Evolutionary conservation across 371 early-diverging fungal genomes (phyloP).

Genomic region (Haplosporangium sp.): DNA sequence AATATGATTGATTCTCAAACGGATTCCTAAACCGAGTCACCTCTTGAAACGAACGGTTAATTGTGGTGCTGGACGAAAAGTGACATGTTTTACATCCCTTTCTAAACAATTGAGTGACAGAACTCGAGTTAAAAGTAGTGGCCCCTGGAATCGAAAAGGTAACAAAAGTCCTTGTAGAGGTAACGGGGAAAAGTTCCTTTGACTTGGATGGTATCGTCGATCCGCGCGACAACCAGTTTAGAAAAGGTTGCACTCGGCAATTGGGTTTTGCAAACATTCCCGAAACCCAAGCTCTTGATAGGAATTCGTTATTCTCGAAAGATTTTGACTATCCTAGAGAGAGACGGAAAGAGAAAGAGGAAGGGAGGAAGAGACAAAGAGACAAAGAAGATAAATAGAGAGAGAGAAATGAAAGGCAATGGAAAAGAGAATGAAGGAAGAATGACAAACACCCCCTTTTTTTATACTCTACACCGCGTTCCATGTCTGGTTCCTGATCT

Average conservation of each 20-base stretch:
- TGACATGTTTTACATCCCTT: neutral
- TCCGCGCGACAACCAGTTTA: neutral
- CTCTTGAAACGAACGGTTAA: neutral
- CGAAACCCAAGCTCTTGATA: neutral
- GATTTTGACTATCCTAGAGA: neutral
- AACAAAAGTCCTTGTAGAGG: neutral
- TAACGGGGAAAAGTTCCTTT: neutral
- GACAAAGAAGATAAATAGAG: neutral
- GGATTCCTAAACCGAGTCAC: neutral
- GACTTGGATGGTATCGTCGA: neutral
- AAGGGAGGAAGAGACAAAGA: neutral
- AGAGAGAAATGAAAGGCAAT: neutral
- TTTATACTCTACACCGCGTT: too few species aligned
- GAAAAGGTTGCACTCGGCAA: neutral
- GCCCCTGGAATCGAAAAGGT: neutral
- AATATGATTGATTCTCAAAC: neutral
- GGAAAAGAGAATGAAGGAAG: neutral
- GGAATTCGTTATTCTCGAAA: neutral
- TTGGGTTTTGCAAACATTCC: constrained; percentile 4
- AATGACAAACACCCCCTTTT: neutral
- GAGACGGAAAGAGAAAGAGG: too few species aligned
- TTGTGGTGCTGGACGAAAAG: neutral
- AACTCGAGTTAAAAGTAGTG: neutral
- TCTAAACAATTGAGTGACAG: neutral
- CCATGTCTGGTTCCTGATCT: neutral